Base-by-base conservation (phyloP, 176 grass and related monocot genomes). In the Hsuehochloa calcarea region DNA sequence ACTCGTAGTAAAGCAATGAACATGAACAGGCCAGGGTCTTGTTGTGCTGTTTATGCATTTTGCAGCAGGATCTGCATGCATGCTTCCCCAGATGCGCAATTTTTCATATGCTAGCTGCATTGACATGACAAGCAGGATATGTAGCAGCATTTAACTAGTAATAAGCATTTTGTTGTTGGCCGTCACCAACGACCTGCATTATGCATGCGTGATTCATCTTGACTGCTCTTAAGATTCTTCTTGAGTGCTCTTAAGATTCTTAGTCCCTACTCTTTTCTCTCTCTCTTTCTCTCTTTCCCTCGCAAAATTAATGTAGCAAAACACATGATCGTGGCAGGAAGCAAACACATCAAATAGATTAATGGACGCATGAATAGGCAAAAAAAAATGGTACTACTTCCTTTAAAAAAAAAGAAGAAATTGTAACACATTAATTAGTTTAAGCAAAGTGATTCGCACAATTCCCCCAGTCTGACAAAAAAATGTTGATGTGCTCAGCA, bases 321-420 rank as follows among this genome's bases (percentile, higher is more conserved):
- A 35, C 14, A 47, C 16, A 10, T 47, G 54, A 47, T 83, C 80
- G 54, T 83, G 80, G 54, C 54, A 83, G 25, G 54, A 35, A 69
- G 50, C 60, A 70, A 78, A 19, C 52, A 16, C 22, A 1, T 26
- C 25, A 31, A 43, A 43, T 56, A 82, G 23, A 41, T 43, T 41
- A 82, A 26, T 26, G 22, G 7, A 7, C 11, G 7, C 29, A 55
- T 65, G 58, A 65, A 64, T 58, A 7, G 26, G 23, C 38, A 25
- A 19, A 25, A 2, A 3, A 25, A 26, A 62, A 27, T 1, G 41
- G 26, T 77, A 43, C 10, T 16, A 39, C 8, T 13, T 38, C 4
- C 5, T 80, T 39, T 52, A 2, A 68, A 27, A 38, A 51, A 49
- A 49, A 52, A n/a, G 19, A 37, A 50, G 65, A 69, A 55, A 68